Percentiles rank a stretch among this genome's conserved stretches.
Conservation (phyloP, 192 early-diverging fungal genomes). For the Backusella morwellensis region DNA sequence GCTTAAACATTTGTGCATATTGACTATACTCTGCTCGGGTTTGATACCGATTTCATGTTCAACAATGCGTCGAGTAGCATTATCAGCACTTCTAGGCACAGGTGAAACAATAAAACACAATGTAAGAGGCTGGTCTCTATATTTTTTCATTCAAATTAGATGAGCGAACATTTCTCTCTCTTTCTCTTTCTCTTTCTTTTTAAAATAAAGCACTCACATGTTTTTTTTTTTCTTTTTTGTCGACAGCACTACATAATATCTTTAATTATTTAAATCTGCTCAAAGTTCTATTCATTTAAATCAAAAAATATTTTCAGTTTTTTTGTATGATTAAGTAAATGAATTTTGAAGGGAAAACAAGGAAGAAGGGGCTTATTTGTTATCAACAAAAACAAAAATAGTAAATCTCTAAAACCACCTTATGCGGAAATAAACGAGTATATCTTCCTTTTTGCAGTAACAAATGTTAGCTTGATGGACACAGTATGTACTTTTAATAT, state of each 20-base stretch:
- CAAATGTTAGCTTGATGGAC: too few relatives aligned
- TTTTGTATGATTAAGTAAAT: background rate
- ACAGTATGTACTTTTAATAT: too few relatives aligned
- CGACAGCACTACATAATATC: conserved; percentile 94
- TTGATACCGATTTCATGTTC: conserved; percentile 93
- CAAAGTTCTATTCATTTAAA: conserved; percentile 62
- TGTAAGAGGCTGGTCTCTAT: conserved; percentile 67
- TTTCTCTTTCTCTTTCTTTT: background rate
- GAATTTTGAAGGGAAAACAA: background rate
- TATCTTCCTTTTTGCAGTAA: too few relatives aligned
- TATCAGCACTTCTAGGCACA: too few relatives aligned
- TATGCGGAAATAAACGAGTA: too few relatives aligned
- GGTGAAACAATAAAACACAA: background rate
- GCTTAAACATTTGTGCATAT: conserved; percentile 77
- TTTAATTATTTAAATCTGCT: conserved; percentile 90
- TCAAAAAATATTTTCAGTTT: conserved; percentile 16
- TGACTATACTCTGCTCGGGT: conserved; percentile 70
- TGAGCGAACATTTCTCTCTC: background rate
- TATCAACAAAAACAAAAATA: too few relatives aligned
- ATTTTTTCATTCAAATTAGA: background rate
- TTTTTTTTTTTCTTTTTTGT: conserved; percentile 85
- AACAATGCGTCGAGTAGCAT: conserved; percentile 88
- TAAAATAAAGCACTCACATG: conserved; percentile 57
- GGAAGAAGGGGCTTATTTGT: too few relatives aligned
- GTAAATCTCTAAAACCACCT: too few relatives aligned